Conservation (phyloP, 1,284 basidiomycete genomes). For the Golubevia pallescens region DNA sequence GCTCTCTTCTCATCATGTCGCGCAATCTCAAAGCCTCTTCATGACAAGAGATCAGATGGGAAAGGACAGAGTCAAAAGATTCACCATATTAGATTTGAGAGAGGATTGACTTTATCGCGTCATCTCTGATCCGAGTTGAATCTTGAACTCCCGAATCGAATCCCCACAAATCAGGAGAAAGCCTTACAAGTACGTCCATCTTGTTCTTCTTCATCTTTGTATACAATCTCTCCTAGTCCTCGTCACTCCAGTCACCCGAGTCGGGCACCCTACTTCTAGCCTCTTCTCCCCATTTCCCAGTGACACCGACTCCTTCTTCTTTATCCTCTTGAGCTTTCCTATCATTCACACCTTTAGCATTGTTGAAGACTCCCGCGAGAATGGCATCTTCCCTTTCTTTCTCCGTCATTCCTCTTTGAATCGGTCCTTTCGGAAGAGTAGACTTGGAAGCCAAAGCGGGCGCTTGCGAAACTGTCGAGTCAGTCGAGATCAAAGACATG, state of each 20-base stretch:
- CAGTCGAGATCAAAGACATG: no score
- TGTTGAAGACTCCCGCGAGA: neutral
- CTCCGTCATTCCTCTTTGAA: constrained; percentile 9
- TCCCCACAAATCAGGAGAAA: no score
- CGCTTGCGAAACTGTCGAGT: constrained; percentile 13
- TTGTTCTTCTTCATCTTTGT: no score
- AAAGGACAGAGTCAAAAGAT: no score
- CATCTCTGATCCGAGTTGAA: no score
- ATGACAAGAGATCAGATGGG: no score
- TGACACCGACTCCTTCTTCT: neutral
- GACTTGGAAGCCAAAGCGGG: constrained; percentile 5
- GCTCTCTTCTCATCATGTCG: no score
- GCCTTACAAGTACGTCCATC: no score
- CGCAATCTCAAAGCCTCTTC: no score
- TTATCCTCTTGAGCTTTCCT: neutral
- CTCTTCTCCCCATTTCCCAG: neutral
- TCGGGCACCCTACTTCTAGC: neutral
- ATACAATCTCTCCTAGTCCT: neutral
- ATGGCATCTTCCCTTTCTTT: constrained; percentile 14
- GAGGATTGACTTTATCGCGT: no score
- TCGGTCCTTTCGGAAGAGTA: constrained; percentile 15
- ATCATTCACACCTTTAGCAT: neutral
- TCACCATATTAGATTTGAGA: no score
- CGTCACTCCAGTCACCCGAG: neutral
- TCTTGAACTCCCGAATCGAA: no score